phyloP scores from a whole-genome alignment of 2,329 filamentous ascomycete species.

The Triangularia setosa region DNA sequence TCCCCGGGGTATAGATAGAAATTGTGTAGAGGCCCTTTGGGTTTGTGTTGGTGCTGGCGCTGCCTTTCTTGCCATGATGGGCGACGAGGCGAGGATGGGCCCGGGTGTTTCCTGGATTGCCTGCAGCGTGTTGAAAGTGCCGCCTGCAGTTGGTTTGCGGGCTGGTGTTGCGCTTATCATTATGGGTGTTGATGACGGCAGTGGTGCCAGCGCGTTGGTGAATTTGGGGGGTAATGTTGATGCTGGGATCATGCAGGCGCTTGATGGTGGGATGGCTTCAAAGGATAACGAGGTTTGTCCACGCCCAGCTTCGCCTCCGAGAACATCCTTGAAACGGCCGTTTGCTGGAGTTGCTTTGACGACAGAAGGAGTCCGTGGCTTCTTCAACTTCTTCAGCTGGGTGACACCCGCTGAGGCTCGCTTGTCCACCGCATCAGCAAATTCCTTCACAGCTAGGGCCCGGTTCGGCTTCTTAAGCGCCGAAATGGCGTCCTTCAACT shows the following conservation, averaged over 20 bases:
- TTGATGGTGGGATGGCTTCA: conserved; percentile 36
- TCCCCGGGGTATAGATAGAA: conserved; percentile 4
- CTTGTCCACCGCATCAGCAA: conserved; percentile 64
- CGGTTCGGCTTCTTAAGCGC: conserved; percentile 73
- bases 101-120: conserved; percentile 9
- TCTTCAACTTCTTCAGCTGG: conserved; percentile 49
- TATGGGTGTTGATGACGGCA: conserved; percentile 2
- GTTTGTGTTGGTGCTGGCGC: neutral
- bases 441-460: conserved; percentile 61
- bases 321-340: conserved; percentile 50
- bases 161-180: conserved; percentile 27
- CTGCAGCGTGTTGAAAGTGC: neutral
- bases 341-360: conserved; percentile 57
- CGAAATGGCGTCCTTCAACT: conserved; percentile 70
- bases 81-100: conserved; percentile 19
- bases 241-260: conserved; percentile 27
- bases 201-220: conserved; percentile 13
- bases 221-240: conserved; percentile 27
- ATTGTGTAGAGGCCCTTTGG: neutral
- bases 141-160: conserved; percentile 13
- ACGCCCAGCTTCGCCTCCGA: conserved; percentile 31
- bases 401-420: conserved; percentile 47
- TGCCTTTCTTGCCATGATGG: conserved; percentile 22
- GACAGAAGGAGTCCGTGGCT: conserved; percentile 42
- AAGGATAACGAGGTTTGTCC: conserved; percentile 32